Conservation (phyloP, 2,329 filamentous ascomycete species). For the Sarocladiaceae sp. region DNA sequence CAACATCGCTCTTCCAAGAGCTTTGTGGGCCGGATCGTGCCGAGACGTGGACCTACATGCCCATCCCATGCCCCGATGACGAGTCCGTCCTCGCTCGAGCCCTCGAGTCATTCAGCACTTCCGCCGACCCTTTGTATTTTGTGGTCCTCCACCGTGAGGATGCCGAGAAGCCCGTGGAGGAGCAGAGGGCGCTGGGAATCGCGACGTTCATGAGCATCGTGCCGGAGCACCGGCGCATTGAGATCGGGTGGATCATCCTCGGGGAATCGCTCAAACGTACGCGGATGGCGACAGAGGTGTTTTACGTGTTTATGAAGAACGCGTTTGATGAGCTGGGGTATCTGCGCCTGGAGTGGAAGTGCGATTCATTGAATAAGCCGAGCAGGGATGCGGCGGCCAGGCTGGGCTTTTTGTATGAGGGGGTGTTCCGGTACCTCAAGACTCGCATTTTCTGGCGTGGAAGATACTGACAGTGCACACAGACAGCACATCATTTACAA, state of each 20-base stretch:
- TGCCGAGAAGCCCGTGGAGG: slow-evolving; percentile 15
- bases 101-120: slow-evolving; percentile 18
- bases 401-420: slow-evolving; percentile 54
- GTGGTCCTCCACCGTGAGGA: slow-evolving; percentile 37
- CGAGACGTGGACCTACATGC: slow-evolving; percentile 28
- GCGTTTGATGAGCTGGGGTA: slow-evolving; percentile 46
- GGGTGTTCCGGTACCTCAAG: slow-evolving; percentile 41
- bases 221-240: slow-evolving; percentile 41
- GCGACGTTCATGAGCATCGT: slow-evolving; percentile 41
- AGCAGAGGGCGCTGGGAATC: slow-evolving; percentile 32
- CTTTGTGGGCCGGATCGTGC: slow-evolving; percentile 25
- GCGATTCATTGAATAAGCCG: slow-evolving; percentile 47
- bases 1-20: slow-evolving; percentile 22
- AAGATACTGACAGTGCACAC: neutral
- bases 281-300: slow-evolving; percentile 48
- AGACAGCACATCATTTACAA: slow-evolving; percentile 52
- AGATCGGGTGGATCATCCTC: slow-evolving; percentile 52
- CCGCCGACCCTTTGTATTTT: slow-evolving; percentile 34
- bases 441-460: neutral
- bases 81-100: slow-evolving; percentile 17
- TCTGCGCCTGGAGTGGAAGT: slow-evolving; percentile 59
- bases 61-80: slow-evolving; percentile 19
- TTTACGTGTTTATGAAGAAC: slow-evolving; percentile 48
- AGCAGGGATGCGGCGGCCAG: slow-evolving; percentile 49
- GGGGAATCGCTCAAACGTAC: slow-evolving; percentile 45